phyloP scores from a whole-genome alignment of 2,329 filamentous ascomycete genomes.

The Xylariomycetidae sp. region DNA sequence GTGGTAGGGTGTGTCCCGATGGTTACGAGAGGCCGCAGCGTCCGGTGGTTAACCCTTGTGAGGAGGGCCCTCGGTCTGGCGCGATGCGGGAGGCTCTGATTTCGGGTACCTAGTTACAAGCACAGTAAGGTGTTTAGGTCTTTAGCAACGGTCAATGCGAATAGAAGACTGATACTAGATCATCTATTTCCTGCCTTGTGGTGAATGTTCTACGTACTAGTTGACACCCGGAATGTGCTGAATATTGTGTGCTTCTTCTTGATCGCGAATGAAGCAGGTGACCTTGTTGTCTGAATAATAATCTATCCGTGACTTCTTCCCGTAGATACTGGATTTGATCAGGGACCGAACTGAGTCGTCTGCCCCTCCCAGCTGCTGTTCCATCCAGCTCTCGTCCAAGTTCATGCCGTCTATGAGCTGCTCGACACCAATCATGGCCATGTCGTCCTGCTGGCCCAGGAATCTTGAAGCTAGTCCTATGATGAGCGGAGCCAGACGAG shows the following conservation, averaged over 20 bases:
- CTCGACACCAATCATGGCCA: constrained; percentile 21
- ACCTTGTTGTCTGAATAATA: constrained; percentile 18
- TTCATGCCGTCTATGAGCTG: constrained; percentile 23
- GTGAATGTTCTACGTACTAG: too few relatives aligned
- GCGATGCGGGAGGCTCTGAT: too few relatives aligned
- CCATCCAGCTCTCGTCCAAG: constrained; percentile 15
- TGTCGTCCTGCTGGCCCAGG: constrained; percentile 14
- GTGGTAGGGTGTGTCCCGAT: too few relatives aligned
- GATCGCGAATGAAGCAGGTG: constrained; percentile 18
- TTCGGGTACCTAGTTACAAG: too few relatives aligned
- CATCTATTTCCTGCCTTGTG: too few relatives aligned
- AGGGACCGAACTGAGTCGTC: constrained; percentile 7
- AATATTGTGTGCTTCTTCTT: constrained; percentile 13
- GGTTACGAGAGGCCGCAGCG: too few relatives aligned
- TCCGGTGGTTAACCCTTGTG: too few relatives aligned
- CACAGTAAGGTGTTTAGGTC: too few relatives aligned
- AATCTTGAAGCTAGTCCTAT: constrained; percentile 14
- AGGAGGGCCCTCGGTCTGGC: too few relatives aligned
- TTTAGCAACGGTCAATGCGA: too few relatives aligned
- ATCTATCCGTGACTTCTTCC: constrained; percentile 17
- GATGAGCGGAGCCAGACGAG: constrained; percentile 12
- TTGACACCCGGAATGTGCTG: constrained; percentile 17
- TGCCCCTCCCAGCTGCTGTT: constrained; percentile 7
- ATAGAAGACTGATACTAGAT: too few relatives aligned
- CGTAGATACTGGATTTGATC: constrained; percentile 8